Percentiles rank a stretch among this genome's conserved stretches.
These are phyloP conservation scores for Fusarium clavum DNA, from an alignment of 2,329 filamentous ascomycete species.

Conservation along the genomic window DNA sequence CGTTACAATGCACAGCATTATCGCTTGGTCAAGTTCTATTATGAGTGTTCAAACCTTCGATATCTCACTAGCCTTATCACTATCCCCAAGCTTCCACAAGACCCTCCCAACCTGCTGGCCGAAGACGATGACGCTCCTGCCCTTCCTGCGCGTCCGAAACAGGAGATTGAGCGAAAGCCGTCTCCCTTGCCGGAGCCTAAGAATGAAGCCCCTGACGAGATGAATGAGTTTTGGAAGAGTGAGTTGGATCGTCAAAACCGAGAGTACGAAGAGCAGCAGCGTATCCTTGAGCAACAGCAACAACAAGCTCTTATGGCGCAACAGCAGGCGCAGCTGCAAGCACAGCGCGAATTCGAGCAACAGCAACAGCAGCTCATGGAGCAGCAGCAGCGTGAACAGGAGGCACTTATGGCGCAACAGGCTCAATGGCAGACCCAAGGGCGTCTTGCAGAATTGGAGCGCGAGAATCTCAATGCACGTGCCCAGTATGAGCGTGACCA, in stretches of 20 bases:
- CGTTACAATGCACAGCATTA: conserved; percentile 97
- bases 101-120: conserved; percentile 87
- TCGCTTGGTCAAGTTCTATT: conserved; percentile 96
- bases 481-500: conserved; percentile 98
- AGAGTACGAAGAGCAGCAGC: conserved; percentile 95
- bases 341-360: conserved; percentile 95
- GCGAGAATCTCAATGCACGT: conserved; percentile 92
- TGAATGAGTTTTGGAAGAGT: conserved; percentile 97
- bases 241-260: conserved; percentile 92
- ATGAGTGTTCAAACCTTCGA: conserved; percentile 96
- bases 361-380: conserved; percentile 89
- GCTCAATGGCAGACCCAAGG: conserved; percentile 95
- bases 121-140: conserved; percentile 88
- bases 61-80: conserved; percentile 97
- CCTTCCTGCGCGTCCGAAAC: conserved; percentile 83
- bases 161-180: conserved; percentile 75
- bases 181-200: conserved; percentile 76
- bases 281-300: conserved; percentile 86
- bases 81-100: conserved; percentile 93
- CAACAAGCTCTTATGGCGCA: conserved; percentile 84
- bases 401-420: conserved; percentile 88
- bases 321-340: conserved; percentile 83
- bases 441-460: conserved; percentile 93
- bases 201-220: conserved; percentile 88
- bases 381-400: conserved; percentile 90